Evolutionary conservation across 768 basidiomycete genomes (phyloP), one percentile per base, ranked within the genome.

Genomic region (Floccularia luteovirens): DNA sequence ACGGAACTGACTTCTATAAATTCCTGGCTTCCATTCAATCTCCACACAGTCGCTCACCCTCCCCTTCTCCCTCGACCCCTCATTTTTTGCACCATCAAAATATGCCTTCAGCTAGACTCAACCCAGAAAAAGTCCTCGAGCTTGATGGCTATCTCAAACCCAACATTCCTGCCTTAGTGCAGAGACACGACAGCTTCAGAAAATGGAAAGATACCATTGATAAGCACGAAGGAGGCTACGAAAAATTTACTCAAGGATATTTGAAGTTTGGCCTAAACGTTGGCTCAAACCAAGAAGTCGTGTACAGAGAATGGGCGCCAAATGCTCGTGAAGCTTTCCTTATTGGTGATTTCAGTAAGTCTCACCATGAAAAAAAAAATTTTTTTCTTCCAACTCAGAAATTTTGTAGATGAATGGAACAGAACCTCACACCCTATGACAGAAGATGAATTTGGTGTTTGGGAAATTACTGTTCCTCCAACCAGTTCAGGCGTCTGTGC

Each of bases 271-370:
- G 94, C 24, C 68, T 99, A 50, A 81, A 85, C 43, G 74, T 90
- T 30, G 69, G 67, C 28, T 55, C 63, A 25, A 73, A 82, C 42
- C 81, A 79, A 39, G 70, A 80, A 21, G 75, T 98, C 22, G 62
- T 74, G 5, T 98, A 98, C 60, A 72, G 88, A 50, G 96, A 99
- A 58, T 99, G 96, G 96, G 94, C 96, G 6, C 93, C 96, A 0
- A 88, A 87, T 49, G 93, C 86, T 13, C 64, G 53, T 32, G 81
- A 84, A 51, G 94, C 93, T 2, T 73, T 66, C 56, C 63, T 99
- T 42, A 90, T 90, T 51, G 96, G 96, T 31, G 94, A 99, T 33
- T 99, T 99, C 70, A 99, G 93, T 97, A 48, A 61, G 90, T 77
- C 20, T 24, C 42, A 16, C 30, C 34, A 24, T 47, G 27, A 10